Evolutionary conservation across 805 yeast species (phyloP), one percentile per base, ranked within the genome.

Genomic region (Tetrapisispora arboricola): DNA sequence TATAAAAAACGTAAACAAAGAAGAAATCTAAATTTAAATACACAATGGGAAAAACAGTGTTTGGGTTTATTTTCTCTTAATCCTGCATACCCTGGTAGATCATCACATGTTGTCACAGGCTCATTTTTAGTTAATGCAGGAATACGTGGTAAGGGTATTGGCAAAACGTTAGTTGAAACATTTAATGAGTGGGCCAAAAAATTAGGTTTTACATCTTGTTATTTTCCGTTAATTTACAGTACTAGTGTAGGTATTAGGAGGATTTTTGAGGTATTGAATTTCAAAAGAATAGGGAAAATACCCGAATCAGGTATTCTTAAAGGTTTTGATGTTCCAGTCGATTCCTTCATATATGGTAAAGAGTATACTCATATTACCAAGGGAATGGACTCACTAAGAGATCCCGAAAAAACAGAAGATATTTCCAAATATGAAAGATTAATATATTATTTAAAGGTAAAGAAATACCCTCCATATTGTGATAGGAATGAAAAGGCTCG

Each of bases 21-120:
- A 10, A 51, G 54, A 25, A 58, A 60, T 41, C 42, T 53, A 16
- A 28, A 57, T 35, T 42, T 59, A 16, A 56, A 50, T 43, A 73
- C 80, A 39, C 86, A 81, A 55, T 88, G 97, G 96, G 94, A 87
- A 45, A 85, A 84, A 51, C 88, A 82, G 56, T 90, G 96, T 57
- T 67, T 92, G 36, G 98, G 97, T 0, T 74, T 88, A 1, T 87
- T 90, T 55, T 79, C 73, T 57, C 71, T 90, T 45, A 82, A 82
- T 48, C 92, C 96, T 2, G 83, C 85, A 53, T 90, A 80, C 56
- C 95, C 96, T 0, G 97, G 97, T 2, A 68, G 97, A 34, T 81
- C 92, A 16, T 78, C 94, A 0, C 96, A 90, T 56, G 80, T 92
- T n/a, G 87, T 94, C 51, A 84, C 94, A 0, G 94, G 85, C 1